These are phyloP conservation scores for Kazachstania kunashirensis DNA, from an alignment of 805 yeast genomes.

Conservation along the genomic window DNA sequence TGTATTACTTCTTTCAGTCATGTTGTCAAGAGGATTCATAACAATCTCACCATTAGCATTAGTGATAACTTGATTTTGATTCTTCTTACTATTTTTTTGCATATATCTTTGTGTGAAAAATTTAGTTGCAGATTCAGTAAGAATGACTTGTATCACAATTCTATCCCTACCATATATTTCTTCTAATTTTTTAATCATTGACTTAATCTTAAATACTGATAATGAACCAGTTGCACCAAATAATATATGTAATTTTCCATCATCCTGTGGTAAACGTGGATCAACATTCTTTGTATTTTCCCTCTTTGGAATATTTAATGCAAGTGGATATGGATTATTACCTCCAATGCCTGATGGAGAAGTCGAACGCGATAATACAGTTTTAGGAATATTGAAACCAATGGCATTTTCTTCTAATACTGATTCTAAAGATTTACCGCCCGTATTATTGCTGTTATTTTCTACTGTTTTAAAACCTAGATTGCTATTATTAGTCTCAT, in stretches of 20 bases:
- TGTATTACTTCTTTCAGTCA: background rate
- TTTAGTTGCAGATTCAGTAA: constrained; percentile 78
- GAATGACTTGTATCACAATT: constrained; percentile 73
- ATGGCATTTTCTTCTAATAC: constrained; percentile 7
- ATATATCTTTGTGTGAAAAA: constrained; percentile 33
- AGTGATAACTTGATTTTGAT: background rate
- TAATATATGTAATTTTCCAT: constrained; percentile 76
- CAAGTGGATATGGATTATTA: constrained; percentile 4
- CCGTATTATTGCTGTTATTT: background rate
- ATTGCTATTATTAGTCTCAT: background rate
- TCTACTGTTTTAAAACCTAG: too few relatives aligned
- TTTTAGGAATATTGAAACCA: background rate
- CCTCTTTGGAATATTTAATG: constrained; percentile 27
- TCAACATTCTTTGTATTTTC: constrained; percentile 44
- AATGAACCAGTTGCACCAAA: constrained; percentile 87
- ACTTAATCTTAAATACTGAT: constrained; percentile 70
- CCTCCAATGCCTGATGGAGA: background rate
- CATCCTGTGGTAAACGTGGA: constrained; percentile 64
- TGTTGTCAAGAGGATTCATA: background rate
- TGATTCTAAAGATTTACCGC: constrained; percentile 6
- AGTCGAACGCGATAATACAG: constrained; percentile 4
- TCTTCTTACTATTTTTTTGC: constrained; percentile 9
- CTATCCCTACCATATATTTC: constrained; percentile 70
- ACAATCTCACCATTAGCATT: background rate
- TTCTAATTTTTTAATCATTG: constrained; percentile 70